These are phyloP conservation scores for Puccinia hordei DNA, from an alignment of 1,284 basidiomycete genomes.

Conservation along the genomic window DNA sequence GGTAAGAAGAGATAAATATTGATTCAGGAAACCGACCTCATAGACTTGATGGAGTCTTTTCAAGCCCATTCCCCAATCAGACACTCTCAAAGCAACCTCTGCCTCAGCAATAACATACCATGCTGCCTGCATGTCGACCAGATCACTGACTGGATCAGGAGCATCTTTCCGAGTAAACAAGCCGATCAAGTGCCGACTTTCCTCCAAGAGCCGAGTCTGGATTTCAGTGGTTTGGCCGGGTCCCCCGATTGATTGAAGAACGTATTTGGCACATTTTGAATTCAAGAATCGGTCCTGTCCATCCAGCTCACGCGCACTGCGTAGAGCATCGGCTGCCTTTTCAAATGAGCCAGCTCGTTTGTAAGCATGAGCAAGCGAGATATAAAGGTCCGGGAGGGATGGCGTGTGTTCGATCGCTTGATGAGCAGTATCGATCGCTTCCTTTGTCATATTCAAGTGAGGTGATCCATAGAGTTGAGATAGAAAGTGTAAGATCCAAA, in stretches of 20 bases:
- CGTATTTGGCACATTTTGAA: slow-evolving; percentile 89
- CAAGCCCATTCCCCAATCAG: slow-evolving; percentile 76
- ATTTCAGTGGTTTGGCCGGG: slow-evolving; percentile 16
- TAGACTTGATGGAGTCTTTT: slow-evolving; percentile 81
- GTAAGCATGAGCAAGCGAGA: slow-evolving; percentile 78
- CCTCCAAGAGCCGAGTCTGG: slow-evolving; percentile 12
- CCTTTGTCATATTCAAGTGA: slow-evolving; percentile 63
- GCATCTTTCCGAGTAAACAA: slow-evolving; percentile 73
- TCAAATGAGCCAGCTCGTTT: slow-evolving; percentile 82
- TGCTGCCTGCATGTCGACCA: slow-evolving; percentile 94
- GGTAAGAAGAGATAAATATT: neutral
- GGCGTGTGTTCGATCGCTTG: slow-evolving; percentile 79
- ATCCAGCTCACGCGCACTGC: slow-evolving; percentile 82
- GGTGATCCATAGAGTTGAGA: slow-evolving; percentile 79
- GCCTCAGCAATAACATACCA: slow-evolving; percentile 85
- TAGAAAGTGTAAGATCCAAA: slow-evolving; percentile 95
- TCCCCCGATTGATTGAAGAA: slow-evolving; percentile 70
- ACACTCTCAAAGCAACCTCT: slow-evolving; percentile 69
- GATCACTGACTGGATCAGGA: slow-evolving; percentile 72
- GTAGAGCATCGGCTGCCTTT: slow-evolving; percentile 75
- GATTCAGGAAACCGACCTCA: slow-evolving; percentile 64
- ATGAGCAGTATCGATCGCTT: slow-evolving; percentile 71
- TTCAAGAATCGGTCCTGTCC: slow-evolving; percentile 96
- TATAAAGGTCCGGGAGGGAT: slow-evolving; percentile 86
- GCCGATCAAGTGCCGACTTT: slow-evolving; percentile 52